Base-by-base conservation (phyloP, 345 rosid species). In the Gossypium arboreum region DNA sequence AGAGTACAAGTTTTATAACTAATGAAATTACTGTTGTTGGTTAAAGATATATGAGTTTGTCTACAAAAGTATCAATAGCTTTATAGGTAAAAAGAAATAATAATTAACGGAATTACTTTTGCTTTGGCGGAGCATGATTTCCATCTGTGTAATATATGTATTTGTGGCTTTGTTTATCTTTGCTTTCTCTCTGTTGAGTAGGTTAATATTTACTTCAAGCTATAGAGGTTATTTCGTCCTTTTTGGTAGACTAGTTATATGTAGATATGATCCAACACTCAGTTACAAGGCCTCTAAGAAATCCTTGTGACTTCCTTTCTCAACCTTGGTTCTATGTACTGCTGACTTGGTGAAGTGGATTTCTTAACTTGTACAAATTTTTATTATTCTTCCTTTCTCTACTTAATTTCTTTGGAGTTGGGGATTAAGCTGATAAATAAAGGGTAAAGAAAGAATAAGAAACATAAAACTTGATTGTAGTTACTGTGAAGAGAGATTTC, bases 151-250 rank as follows among this genome's bases (percentile, higher is more conserved):
- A 24, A 57, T 57, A 79, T 18, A 20, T 80, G 68, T 72, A 72
- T 63, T 72, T 44, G 18, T 72, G 83, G 85, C 75, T 72, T 72
- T 82, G 83, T 74, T 73, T 73, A 51, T 78, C 45, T 9, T 34
- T 65, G 24, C 44, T 20, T 57, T 64, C 20, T 12, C n/a, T 50
- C 48, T 16, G 1, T 8, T 55, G 72, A 39, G 79, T 72, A 73
- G 86, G 75, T 60, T 54, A 78, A 76, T 78, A 22, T 62, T 54
- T 64, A 76, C 76, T 73, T 58, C 29, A 78, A 75, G 80, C 76
- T 87, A 83, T 84, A 85, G 91, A 84, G 88, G 75, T 75, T 75
- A 79, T 54, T 55, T 55, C 24, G 73, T 79, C 52, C 80, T 47
- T 79, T 81, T 82, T 79, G 79, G 83, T 81, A 81, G 85, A 72